These are phyloP conservation scores for Przewalskia tangutica DNA, from an alignment of 257 asterid species.

Conservation along the genomic window DNA sequence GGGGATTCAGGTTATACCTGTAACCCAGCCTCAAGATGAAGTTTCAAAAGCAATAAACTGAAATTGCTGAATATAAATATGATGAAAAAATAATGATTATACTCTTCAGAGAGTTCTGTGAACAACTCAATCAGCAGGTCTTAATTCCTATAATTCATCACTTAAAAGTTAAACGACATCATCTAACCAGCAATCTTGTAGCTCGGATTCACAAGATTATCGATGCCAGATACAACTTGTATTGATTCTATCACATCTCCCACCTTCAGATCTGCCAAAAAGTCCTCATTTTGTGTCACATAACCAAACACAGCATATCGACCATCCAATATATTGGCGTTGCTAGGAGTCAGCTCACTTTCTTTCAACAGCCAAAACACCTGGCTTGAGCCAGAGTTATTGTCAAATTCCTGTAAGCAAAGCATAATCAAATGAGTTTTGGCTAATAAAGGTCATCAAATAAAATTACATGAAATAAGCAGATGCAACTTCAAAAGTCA, in stretches of 20 bases:
- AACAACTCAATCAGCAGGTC: background rate
- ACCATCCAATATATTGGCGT: constrained; percentile 92
- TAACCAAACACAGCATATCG: constrained; percentile 88
- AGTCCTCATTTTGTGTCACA: constrained; percentile 69
- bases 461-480: background rate
- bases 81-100: constrained; percentile 4
- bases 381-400: constrained; percentile 95
- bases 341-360: constrained; percentile 97
- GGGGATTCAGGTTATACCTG: background rate
- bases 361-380: constrained; percentile 96
- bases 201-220: constrained; percentile 91
- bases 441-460: background rate
- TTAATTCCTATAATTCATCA: background rate
- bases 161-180: background rate
- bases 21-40: background rate
- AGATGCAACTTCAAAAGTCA: background rate
- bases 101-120: constrained; percentile 1
- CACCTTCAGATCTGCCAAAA: constrained; percentile 87
- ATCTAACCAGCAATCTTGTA: constrained; percentile 87
- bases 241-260: constrained; percentile 93
- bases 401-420: constrained; percentile 71
- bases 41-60: background rate
- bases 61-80: background rate
- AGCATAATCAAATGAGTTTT: background rate
- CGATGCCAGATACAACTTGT: constrained; percentile 82